Base-by-base conservation (phyloP, 2,329 filamentous ascomycete species). In the Fusarium udum region DNA sequence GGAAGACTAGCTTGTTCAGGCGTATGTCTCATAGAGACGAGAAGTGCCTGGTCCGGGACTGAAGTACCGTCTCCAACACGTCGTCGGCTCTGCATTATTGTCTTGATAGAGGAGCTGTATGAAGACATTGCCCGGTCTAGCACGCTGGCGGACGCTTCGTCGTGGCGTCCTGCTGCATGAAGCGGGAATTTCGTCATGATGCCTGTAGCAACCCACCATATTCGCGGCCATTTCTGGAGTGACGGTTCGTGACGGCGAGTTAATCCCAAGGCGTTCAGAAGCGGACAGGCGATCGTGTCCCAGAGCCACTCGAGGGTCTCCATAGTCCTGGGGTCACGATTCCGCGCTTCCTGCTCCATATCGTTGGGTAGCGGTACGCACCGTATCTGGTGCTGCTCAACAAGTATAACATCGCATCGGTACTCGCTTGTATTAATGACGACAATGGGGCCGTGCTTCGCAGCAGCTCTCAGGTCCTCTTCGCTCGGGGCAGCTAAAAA, bases 101-200 rank as follows among this genome's bases (percentile, higher is more conserved):
- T n/a, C 20, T 46, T 64, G 28, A 64, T 34, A 13, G 60, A 67
- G 4, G 53, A 32, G 26, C 60, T 59, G 24, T 67, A 55, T 7
- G 46, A 32, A 1, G 46, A 32, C 9, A 71, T 40, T 4, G 32
- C 32, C 24, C 57, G 70, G 1, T 70, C 66, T 4, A 70, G 24
- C 0, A 53, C 56, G 40, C n/a, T 43, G 40, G 15, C 40, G 9
- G 14, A 24, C 1, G 40, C 59, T 4, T 62, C 45, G 10, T 36
- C 22, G 5, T 64, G 64, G 6, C 43, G 49, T 10, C 60, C 53
- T 4, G 66, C 37, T 7, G 57, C 61, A 12, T 70, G 66, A 2
- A 67, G 46, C 2, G 61, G 42, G 15, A 66, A 67, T 24, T 14
- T 64, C 22, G 34, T 66, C 28, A 71, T 31, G 18, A 42, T 26